Evolutionary conservation across 139 green algal species (phyloP).

Genomic region (Chlamydomonas applanata): DNA sequence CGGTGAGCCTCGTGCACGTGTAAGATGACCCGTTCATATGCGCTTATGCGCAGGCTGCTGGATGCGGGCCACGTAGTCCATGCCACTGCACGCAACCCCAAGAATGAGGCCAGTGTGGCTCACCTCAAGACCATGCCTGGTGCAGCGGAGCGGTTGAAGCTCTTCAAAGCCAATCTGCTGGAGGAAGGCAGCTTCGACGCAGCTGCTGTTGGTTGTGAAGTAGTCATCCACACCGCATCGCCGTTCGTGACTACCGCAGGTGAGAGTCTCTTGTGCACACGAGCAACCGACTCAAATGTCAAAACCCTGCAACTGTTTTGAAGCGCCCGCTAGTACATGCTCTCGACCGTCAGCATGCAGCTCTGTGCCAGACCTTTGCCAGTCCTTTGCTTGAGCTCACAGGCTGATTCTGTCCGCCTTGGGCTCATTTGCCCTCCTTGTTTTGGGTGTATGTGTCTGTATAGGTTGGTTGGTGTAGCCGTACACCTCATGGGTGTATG

Average conservation of each 20-base stretch:
- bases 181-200: constrained; percentile 29
- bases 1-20: background rate
- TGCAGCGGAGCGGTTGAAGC: constrained; percentile 35
- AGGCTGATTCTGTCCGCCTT: too few species aligned
- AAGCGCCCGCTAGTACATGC: too few species aligned
- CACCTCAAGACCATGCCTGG: constrained; percentile 45
- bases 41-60: constrained; percentile 34
- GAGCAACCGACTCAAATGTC: too few species aligned
- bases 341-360: too few species aligned
- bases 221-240: constrained; percentile 62
- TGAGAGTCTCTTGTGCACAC: too few species aligned
- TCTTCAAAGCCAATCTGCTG: constrained; percentile 54
- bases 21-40: constrained; percentile 11
- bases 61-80: constrained; percentile 51
- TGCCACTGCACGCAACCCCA: constrained; percentile 27
- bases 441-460: too few species aligned
- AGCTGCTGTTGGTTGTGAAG: constrained; percentile 40
- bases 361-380: too few species aligned
- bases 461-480: too few species aligned
- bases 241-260: constrained; percentile 32
- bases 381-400: too few species aligned
- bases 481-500: too few species aligned
- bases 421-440: too few species aligned
- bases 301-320: too few species aligned
- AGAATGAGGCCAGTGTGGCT: background rate